Base-by-base conservation (phyloP, 2,329 filamentous ascomycete species). In the Pyrenophora seminiperda region DNA sequence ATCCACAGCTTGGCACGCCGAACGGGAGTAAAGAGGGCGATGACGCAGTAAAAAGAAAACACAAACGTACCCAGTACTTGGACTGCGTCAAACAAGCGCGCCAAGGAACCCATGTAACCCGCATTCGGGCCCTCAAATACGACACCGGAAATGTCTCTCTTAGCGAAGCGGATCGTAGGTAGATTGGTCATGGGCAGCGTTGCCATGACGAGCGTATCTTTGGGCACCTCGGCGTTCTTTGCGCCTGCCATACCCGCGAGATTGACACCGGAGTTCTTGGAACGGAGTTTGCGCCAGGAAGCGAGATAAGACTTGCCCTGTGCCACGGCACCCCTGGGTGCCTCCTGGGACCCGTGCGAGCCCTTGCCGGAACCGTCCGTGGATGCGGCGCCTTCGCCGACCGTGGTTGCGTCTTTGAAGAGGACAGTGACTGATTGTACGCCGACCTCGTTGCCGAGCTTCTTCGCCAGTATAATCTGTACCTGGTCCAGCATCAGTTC, bases 371-470 rank as follows among this genome's bases (percentile, higher is more conserved):
- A 50, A 27, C 50, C 51, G n/a, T 65, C 66, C 7, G 58, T 59
- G 5, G 63, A 58, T 13, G 60, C 58, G 33, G 61, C 54, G 14
- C 65, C 65, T 45, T 63, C 62, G 24, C 70, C 70, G 14, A 70
- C 70, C 0, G 67, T 70, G 24, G 64, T 78, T 4, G 85, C 84
- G 41, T 90, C 87, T 67, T 87, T 91, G 76, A 95, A 96, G 40
- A 95, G 77, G 0, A 81, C 74, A n/a, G 83, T 80, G 2, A 87
- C 82, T 4, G 87, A 84, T 50, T 93, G 86, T 2, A 92, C 84
- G 9, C 94, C 94, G 9, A 99, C 94, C 59, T 99, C 94, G 65
- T 81, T 90, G n/a, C 94, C 93, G 3, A 99, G 82, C 66, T 91
- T 96, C 69, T 95, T 93, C 4, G 83, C 77, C 33, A 97, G 77